These are phyloP conservation scores for Mycena capillaripes DNA, from an alignment of 768 basidiomycete genomes.

Conservation along the genomic window DNA sequence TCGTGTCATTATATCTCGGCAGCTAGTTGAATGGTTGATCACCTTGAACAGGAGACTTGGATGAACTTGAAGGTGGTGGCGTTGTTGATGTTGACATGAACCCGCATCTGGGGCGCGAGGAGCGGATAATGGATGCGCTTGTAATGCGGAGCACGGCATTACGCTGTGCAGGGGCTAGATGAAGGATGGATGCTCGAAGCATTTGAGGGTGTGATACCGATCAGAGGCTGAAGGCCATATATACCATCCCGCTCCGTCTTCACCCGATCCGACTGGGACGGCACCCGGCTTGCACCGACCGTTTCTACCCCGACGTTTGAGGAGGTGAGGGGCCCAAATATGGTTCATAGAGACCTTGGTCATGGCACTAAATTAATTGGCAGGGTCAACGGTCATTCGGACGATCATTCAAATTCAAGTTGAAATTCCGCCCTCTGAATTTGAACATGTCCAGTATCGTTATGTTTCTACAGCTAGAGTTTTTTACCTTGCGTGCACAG, in stretches of 20 bases:
- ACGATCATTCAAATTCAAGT: no score
- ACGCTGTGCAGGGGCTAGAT: conserved; percentile 21
- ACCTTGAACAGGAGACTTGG: not conserved
- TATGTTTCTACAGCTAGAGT: no score
- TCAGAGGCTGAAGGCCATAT: not conserved
- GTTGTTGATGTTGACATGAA: conserved; percentile 26
- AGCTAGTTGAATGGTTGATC: not conserved
- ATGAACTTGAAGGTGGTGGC: not conserved
- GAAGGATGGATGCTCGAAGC: conserved; percentile 17
- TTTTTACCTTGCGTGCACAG: no score
- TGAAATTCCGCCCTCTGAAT: no score
- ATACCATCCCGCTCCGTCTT: conserved; percentile 13
- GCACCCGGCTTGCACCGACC: conserved; percentile 11
- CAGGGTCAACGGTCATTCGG: no score
- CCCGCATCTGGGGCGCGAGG: conserved; percentile 11
- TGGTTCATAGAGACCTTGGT: no score
- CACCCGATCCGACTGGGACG: conserved; percentile 12
- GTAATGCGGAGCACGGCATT: conserved; percentile 13
- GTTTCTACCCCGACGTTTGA: no score
- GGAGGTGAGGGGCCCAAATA: no score
- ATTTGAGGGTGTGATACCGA: conserved; percentile 4
- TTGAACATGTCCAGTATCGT: no score
- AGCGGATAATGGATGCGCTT: not conserved
- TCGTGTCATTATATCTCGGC: not conserved
- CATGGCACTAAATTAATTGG: no score